A percentile compares a stretch with the other conserved stretches of the same genome.
Evolutionary conservation across 305 asterid species (phyloP).

Genomic region (Fraxinus baroniana): DNA sequence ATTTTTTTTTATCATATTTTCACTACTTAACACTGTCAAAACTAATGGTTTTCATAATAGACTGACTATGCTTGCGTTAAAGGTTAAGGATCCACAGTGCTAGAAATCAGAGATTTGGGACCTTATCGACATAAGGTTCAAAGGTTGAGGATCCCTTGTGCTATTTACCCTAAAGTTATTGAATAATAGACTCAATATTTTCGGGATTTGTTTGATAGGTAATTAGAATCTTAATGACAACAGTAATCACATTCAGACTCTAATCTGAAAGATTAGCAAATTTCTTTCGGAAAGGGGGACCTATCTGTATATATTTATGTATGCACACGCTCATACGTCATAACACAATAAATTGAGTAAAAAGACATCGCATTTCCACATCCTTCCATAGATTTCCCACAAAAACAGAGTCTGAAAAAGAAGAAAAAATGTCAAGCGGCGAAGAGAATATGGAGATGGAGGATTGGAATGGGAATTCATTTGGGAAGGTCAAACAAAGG

Average conservation of each 20-base stretch:
- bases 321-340: background rate
- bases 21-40: too few species aligned
- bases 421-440: constrained; percentile 37
- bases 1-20: too few species aligned
- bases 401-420: background rate
- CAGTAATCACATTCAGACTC: background rate
- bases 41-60: too few species aligned
- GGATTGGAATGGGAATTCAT: constrained; percentile 45
- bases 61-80: too few species aligned
- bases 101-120: background rate
- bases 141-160: background rate
- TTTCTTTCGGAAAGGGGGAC: background rate
- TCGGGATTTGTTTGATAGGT: background rate
- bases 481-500: constrained; percentile 40
- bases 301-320: background rate
- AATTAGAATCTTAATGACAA: background rate
- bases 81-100: too few species aligned
- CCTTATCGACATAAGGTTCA: background rate
- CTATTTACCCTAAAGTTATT: too few species aligned
- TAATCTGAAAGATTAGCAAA: background rate
- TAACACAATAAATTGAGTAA: background rate
- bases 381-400: constrained; percentile 15
- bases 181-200: background rate
- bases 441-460: constrained; percentile 59
- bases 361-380: constrained; percentile 14